Evolutionary conservation across 306 rosid genomes (phyloP), one percentile per base, ranked within the genome.

Genomic region (Fragaria vesca): DNA sequence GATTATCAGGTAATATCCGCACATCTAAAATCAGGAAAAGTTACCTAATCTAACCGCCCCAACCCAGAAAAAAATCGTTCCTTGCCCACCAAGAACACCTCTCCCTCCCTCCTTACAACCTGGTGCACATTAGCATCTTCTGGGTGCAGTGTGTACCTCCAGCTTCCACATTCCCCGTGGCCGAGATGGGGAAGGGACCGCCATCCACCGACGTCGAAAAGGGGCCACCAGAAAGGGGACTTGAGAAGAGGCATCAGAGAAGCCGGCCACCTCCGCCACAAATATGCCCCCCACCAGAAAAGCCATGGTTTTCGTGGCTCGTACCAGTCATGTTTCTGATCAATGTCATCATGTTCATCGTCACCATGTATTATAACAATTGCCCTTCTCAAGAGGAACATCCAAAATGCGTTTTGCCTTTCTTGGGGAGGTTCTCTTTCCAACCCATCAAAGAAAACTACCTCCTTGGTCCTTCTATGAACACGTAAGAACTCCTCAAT

Each of bases 401-500:
- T 63, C 43, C 42, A 16, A 0, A 12, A 3, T 95, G 99, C 70
- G 72, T 95, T 61, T 51, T 87, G 73, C 4, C 79, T 2, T 34
- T 69, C 7, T 73, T 95, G 18, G 91, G 88, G 38, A 89, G 91
- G 24, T 90, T 85, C 81, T 87, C 97, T 69, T 95, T 93, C 78
- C 87, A 95, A 74, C 97, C 99, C 20, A 81, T 87, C 68, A 46
- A 28, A 0, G 90, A 91, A 85, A 95, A 95, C 71, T 85, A 87
- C 43, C 94, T 93, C 83, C 82, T 95, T 62, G 99, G 99, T 76
- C 97, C 97, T 73, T 47, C 96, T 4, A 48, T 72, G 48, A 50
- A 26, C 76, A 82, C 89, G 97, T 91, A 81, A 71, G 88, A 69
- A 77, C 3, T 36, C 78, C 69, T 30, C 43, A 55, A 6, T 51